phyloP scores from a whole-genome alignment of 2,329 filamentous ascomycete species.

The Claviceps capensis region DNA sequence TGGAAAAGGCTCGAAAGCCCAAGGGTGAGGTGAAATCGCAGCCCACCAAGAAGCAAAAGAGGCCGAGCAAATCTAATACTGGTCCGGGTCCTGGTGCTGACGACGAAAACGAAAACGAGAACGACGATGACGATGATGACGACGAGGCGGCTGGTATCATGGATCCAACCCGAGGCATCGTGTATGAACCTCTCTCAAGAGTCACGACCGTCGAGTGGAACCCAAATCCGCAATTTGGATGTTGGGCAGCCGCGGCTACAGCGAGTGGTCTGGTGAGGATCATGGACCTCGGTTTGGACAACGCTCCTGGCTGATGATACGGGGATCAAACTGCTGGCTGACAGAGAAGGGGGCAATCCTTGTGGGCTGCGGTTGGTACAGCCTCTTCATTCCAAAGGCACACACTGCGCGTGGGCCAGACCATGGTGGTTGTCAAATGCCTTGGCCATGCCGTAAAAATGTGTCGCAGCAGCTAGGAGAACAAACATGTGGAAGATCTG shows the following conservation, averaged over 20 bases:
- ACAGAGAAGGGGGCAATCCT: not conserved
- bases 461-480: conserved; percentile 64
- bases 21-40: conserved; percentile 26
- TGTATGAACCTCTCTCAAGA: conserved; percentile 50
- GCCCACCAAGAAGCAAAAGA: conserved; percentile 21
- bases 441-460: conserved; percentile 67
- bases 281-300: conserved; percentile 48
- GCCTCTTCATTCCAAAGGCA: conserved; percentile 5
- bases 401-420: conserved; percentile 38
- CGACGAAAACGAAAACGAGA: conserved; percentile 22
- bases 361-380: too few species aligned
- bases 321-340: not conserved
- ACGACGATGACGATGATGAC: conserved; percentile 17
- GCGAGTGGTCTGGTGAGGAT: conserved; percentile 53
- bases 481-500: conserved; percentile 94
- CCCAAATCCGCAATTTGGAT: conserved; percentile 49
- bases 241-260: conserved; percentile 53
- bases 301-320: conserved; percentile 4
- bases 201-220: conserved; percentile 55
- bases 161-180: conserved; percentile 29
- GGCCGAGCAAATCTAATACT: conserved; percentile 19
- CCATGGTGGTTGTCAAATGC: conserved; percentile 80
- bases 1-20: conserved; percentile 35
- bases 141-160: conserved; percentile 18
- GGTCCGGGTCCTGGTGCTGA: conserved; percentile 12